A percentile compares a stretch with the other conserved stretches of the same genome.
Conservation (phyloP, 805 yeast species). For the Pichia rugopelliculosa region DNA sequence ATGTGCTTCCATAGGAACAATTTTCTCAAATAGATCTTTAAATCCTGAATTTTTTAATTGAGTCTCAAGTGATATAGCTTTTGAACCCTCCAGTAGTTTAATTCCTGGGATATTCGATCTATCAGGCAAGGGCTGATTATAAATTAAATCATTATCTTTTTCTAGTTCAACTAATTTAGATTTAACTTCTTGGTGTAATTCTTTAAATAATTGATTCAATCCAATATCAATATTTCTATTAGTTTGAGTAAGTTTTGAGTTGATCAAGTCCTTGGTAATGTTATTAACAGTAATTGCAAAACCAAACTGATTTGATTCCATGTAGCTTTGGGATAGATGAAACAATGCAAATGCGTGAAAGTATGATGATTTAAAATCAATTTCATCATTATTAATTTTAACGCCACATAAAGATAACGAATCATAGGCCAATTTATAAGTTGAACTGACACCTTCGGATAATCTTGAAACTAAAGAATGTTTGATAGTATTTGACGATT, state of each 20-base stretch:
- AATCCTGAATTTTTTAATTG: constrained; percentile 41
- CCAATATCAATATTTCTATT: not conserved
- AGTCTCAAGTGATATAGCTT: constrained; percentile 47
- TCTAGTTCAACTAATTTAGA: constrained; percentile 2
- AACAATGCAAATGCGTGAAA: constrained; percentile 56
- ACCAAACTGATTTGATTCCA: constrained; percentile 57
- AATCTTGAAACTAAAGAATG: constrained; percentile 70
- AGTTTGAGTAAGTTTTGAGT: not conserved
- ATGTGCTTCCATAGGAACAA: constrained; percentile 81
- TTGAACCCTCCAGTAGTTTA: constrained; percentile 62
- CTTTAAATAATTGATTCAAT: not conserved
- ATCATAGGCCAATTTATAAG: constrained; percentile 43
- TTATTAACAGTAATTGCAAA: constrained; percentile 62
- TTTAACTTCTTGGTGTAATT: not conserved
- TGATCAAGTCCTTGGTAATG: constrained; percentile 23
- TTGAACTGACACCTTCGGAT: constrained; percentile 50
- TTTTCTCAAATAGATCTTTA: constrained; percentile 61
- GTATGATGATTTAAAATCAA: constrained; percentile 46
- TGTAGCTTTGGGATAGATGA: constrained; percentile 49
- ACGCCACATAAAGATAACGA: not conserved
- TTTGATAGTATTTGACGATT: constrained; percentile 36
- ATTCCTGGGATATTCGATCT: constrained; percentile 54
- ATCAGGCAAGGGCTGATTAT: constrained; percentile 70
- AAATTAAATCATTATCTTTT: constrained; percentile 86
- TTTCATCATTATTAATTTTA: constrained; percentile 41